Evolutionary conservation across 2,329 filamentous ascomycete species (phyloP).

Genomic region (Hypoxylon rubiginosum): DNA sequence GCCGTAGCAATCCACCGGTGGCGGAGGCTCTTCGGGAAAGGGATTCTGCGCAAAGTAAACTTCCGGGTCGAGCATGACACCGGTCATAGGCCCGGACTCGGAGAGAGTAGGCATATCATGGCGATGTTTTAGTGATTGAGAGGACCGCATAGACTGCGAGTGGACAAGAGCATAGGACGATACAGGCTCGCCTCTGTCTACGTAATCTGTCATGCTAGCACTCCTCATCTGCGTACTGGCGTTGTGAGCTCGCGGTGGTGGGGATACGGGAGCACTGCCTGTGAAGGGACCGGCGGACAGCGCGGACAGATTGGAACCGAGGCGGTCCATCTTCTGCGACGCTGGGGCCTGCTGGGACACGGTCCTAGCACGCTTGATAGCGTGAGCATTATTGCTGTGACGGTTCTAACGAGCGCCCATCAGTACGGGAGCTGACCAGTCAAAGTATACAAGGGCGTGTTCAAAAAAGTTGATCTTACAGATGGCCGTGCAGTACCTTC

Average conservation of each 20-base stretch:
- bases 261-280: slow-evolving; percentile 54
- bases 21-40: slow-evolving; percentile 37
- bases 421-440: slow-evolving; percentile 37
- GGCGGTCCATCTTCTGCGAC: slow-evolving; percentile 60
- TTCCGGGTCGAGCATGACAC: slow-evolving; percentile 56
- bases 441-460: slow-evolving; percentile 22
- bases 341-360: slow-evolving; percentile 53
- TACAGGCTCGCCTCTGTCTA: slow-evolving; percentile 51
- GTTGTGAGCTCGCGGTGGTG: slow-evolving; percentile 49
- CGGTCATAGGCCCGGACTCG: slow-evolving; percentile 50
- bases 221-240: slow-evolving; percentile 36
- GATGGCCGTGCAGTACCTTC: slow-evolving; percentile 41
- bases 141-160: slow-evolving; percentile 45
- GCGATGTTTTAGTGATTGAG: slow-evolving; percentile 46
- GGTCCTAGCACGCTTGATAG: slow-evolving; percentile 53
- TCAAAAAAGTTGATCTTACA: slow-evolving; percentile 48
- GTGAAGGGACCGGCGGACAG: slow-evolving; percentile 57
- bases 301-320: slow-evolving; percentile 58
- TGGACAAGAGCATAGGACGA: slow-evolving; percentile 46
- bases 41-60: slow-evolving; percentile 54
- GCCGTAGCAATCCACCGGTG: slow-evolving; percentile 31
- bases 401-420: slow-evolving; percentile 46
- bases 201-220: slow-evolving; percentile 50
- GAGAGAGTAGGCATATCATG: slow-evolving; percentile 55
- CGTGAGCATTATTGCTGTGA: slow-evolving; percentile 45